Conservation (phyloP, 1,284 basidiomycete genomes). For the Trametes polyzona region DNA sequence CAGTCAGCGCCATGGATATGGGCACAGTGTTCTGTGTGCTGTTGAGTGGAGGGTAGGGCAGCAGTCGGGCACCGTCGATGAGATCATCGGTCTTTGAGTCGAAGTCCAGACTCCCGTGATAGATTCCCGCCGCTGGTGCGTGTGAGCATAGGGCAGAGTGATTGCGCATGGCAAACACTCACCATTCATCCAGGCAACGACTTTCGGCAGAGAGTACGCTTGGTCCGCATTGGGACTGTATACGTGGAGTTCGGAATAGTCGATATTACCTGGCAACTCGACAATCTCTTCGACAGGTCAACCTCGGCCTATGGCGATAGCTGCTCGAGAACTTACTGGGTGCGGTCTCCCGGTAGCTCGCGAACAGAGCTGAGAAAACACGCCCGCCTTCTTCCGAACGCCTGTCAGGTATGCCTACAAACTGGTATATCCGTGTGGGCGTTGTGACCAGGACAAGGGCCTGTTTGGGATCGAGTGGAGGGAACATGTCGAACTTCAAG, state of each 20-base stretch:
- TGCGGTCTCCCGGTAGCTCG: slow-evolving; percentile 69
- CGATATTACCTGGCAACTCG: slow-evolving; percentile 80
- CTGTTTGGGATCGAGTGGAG: slow-evolving; percentile 61
- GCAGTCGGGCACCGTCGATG: slow-evolving; percentile 75
- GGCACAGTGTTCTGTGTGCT: slow-evolving; percentile 49
- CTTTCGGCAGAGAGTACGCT: slow-evolving; percentile 63
- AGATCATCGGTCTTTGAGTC: slow-evolving; percentile 72
- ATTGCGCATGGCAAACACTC: background rate
- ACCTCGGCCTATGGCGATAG: background rate
- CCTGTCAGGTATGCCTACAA: slow-evolving; percentile 71
- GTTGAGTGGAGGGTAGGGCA: slow-evolving; percentile 60
- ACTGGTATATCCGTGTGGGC: slow-evolving; percentile 90
- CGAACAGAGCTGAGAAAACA: slow-evolving; percentile 77
- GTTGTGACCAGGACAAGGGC: slow-evolving; percentile 85
- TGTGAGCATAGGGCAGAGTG: slow-evolving; percentile 9
- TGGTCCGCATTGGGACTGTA: slow-evolving; percentile 75
- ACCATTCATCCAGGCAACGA: slow-evolving; percentile 92
- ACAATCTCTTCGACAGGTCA: slow-evolving; percentile 66
- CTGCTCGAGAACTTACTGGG: slow-evolving; percentile 65
- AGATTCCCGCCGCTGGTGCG: slow-evolving; percentile 75
- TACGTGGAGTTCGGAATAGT: slow-evolving; percentile 79
- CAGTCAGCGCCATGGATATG: slow-evolving; percentile 82
- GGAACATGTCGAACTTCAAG: slow-evolving; percentile 79
- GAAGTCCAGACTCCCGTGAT: slow-evolving; percentile 79
- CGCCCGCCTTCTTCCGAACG: slow-evolving; percentile 76